Conservation (phyloP, 1,284 basidiomycete genomes). For the Fomitiporia mediterranea region DNA sequence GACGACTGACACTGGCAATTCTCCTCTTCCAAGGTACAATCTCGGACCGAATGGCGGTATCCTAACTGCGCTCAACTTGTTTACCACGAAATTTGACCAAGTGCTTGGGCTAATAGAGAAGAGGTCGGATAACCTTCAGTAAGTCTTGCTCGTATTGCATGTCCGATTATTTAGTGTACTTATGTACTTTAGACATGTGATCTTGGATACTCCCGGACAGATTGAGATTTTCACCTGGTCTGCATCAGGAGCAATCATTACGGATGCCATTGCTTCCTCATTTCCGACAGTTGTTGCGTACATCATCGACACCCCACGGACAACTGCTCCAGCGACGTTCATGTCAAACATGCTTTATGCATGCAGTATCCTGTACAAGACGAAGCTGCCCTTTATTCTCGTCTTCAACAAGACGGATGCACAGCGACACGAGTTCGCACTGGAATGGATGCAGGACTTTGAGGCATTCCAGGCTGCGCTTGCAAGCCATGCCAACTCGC, state of each 20-base stretch:
- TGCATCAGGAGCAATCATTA: conserved; percentile 97
- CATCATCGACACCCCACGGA: conserved; percentile 95
- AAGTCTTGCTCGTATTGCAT: conserved; percentile 31
- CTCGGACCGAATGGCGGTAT: conserved; percentile 98
- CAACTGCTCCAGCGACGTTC: conserved; percentile 94
- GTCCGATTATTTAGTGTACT: neutral
- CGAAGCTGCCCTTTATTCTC: conserved; percentile 92
- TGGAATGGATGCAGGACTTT: conserved; percentile 99
- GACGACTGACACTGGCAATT: conserved; percentile 22
- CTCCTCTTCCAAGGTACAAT: conserved; percentile 72
- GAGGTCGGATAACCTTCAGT: conserved; percentile 84
- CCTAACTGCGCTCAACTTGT: conserved; percentile 93
- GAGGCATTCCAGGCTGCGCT: conserved; percentile 81
- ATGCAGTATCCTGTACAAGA: conserved; percentile 99
- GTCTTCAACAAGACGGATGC: conserved; percentile 99
- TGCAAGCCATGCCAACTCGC: conserved; percentile 56
- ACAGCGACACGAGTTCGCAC: conserved; percentile 81
- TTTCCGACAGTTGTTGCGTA: conserved; percentile 95
- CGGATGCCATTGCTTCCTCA: conserved; percentile 92
- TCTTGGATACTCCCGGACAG: conserved; percentile 97
- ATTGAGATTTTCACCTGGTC: conserved; percentile 99
- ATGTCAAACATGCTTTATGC: conserved; percentile 99
- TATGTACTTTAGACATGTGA: conserved; percentile 64
- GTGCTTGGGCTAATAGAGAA: conserved; percentile 92
- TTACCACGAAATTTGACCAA: conserved; percentile 99